These are phyloP conservation scores for Penicillium subrubescens DNA, from an alignment of 495 filamentous ascomycete genomes.

Conservation along the genomic window DNA sequence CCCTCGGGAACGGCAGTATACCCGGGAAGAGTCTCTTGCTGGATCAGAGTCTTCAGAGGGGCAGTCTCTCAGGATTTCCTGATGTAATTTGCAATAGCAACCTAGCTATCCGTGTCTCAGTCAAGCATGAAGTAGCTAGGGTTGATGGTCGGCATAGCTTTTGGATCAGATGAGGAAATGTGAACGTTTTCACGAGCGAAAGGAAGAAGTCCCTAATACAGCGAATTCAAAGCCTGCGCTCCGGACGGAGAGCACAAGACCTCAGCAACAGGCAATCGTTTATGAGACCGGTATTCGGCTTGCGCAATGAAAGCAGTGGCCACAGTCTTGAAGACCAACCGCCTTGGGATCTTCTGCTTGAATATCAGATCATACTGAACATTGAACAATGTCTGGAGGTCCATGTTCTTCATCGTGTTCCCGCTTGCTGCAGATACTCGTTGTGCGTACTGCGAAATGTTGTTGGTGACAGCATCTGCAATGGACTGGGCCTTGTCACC, in stretches of 20 bases:
- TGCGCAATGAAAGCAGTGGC: no score
- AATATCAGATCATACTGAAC: slow-evolving; percentile 33
- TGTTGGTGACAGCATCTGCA: not conserved
- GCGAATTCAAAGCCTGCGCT: slow-evolving; percentile 23
- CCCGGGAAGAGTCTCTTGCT: slow-evolving; percentile 25
- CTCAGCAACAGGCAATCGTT: no score
- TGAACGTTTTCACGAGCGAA: slow-evolving; percentile 62
- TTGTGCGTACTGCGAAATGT: not conserved
- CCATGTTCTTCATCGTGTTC: slow-evolving; percentile 18
- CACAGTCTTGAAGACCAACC: no score
- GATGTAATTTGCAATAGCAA: slow-evolving; percentile 32
- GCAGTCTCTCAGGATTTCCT: slow-evolving; percentile 28
- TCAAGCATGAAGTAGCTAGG: slow-evolving; percentile 57
- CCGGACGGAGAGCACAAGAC: slow-evolving; percentile 32
- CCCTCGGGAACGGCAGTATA: slow-evolving; percentile 16
- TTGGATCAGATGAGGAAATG: slow-evolving; percentile 45
- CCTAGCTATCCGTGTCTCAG: slow-evolving; percentile 46
- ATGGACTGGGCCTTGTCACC: not conserved
- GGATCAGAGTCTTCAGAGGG: slow-evolving; percentile 20
- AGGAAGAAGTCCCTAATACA: slow-evolving; percentile 48
- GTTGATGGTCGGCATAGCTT: slow-evolving; percentile 47
- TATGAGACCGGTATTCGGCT: no score
- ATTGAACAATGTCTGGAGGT: slow-evolving; percentile 26
- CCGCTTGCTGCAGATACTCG: slow-evolving; percentile 23
- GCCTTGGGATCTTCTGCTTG: slow-evolving; percentile 41